Conservation (phyloP, 2,329 filamentous ascomycete species). For the Aureobasidium sp. region DNA sequence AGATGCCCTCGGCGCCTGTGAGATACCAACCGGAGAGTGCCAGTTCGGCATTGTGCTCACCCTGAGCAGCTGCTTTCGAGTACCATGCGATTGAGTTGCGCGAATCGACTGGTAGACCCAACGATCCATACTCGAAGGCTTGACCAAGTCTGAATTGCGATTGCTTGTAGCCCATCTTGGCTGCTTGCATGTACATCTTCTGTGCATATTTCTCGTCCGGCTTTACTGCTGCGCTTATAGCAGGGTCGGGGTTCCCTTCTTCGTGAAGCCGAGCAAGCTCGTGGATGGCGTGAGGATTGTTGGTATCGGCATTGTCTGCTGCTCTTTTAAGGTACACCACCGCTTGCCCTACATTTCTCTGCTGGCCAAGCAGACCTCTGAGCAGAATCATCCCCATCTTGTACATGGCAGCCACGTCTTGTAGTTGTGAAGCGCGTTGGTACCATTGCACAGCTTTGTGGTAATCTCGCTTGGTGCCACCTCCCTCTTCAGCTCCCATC, state of each 20-base stretch:
- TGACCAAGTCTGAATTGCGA: slow-evolving; percentile 84
- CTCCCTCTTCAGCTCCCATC: slow-evolving; percentile 87
- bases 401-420: slow-evolving; percentile 93
- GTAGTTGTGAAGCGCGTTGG: slow-evolving; percentile 79
- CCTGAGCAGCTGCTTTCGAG: slow-evolving; percentile 79
- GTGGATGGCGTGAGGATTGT: slow-evolving; percentile 92
- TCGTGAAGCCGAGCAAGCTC: slow-evolving; percentile 64
- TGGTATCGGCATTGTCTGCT: slow-evolving; percentile 74
- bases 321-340: slow-evolving; percentile 89
- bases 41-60: slow-evolving; percentile 83
- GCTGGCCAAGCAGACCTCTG: slow-evolving; percentile 87
- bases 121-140: slow-evolving; percentile 79
- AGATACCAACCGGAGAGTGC: slow-evolving; percentile 58
- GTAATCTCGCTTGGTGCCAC: slow-evolving; percentile 83
- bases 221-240: slow-evolving; percentile 60
- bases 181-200: slow-evolving; percentile 76
- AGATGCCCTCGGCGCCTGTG: slow-evolving; percentile 77
- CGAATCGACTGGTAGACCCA: slow-evolving; percentile 76
- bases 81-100: slow-evolving; percentile 90
- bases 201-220: slow-evolving; percentile 75
- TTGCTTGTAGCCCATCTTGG: slow-evolving; percentile 87
- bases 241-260: slow-evolving; percentile 47
- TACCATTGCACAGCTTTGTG: slow-evolving; percentile 98
- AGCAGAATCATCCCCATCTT: slow-evolving; percentile 95
- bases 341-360: slow-evolving; percentile 72